Base-by-base conservation (phyloP, 2,329 filamentous ascomycete species). In the Hypoxylon sp. region DNA sequence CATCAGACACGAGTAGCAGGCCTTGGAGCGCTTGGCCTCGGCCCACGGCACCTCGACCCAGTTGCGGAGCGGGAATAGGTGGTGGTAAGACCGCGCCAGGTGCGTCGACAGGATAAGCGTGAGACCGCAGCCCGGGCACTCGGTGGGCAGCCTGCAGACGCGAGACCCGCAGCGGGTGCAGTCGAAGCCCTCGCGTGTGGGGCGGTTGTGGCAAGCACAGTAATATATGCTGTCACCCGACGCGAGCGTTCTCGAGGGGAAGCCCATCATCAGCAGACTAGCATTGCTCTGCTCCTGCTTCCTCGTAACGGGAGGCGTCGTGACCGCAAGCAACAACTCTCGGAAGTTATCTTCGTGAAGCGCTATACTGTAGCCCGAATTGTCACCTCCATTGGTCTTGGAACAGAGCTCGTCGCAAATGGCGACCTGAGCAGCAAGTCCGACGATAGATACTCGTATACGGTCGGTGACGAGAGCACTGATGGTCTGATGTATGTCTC, bases 51-150 rank as follows among this genome's bases (percentile, higher is more conserved):
- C 94, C 70, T 95, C 92, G 8, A 87, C 81, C 93, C 94, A 99
- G 71, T 96, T 97, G 26, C 88, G 83, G 18, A 99, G 79, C 0
- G 93, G 92, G 70, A 97, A 97, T 0, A 97, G 81, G 72, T 97
- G 92, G 73, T 97, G 92, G 70, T 97, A 97, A 0, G 91, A 95
- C n/a, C 92, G 83, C 3, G 92, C 93, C 57, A 97, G 79, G 77
- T 97, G 93, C 0, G 95, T 99, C 1, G 92, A 97, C 2, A 98
- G 83, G 62, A 99, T 96, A 29, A 99, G 84, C 0, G 94, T 98
- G 46, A 99, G 83, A 13, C 91, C 88, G 75, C 95, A 99, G 21
- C 89, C 88, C 0, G 95, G 94, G 71, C 95, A 99, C 71, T 96
- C 93, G 29, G 92, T 87, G 0, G 95, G 95, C 31, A 99, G 79